These are phyloP conservation scores for Mycena capillaripes DNA, from an alignment of 768 basidiomycete genomes.

Conservation along the genomic window DNA sequence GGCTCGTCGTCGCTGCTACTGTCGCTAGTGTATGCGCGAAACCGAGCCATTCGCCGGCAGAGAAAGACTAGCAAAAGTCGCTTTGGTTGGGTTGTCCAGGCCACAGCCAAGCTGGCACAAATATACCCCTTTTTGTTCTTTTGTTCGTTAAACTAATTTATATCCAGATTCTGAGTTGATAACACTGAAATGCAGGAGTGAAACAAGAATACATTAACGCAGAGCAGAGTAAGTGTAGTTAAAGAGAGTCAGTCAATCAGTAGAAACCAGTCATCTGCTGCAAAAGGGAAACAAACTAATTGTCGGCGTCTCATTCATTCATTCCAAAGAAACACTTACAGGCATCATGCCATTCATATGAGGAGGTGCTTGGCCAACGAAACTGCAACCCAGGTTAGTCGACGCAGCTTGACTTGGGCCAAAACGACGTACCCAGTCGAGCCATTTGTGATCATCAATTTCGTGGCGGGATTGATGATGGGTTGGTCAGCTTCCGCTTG, in stretches of 20 bases:
- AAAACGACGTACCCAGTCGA: conserved; percentile 67
- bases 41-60: conserved; percentile 68
- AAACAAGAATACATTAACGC: conserved; percentile 31
- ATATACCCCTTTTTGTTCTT: not conserved
- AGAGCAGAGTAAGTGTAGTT: conserved; percentile 27
- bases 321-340: conserved; percentile 55
- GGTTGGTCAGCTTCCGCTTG: conserved; percentile 88
- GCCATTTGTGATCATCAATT: conserved; percentile 77
- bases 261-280: conserved; percentile 34
- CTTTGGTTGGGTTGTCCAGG: not conserved
- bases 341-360: conserved; percentile 81
- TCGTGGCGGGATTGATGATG: conserved; percentile 91
- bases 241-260: conserved; percentile 29
- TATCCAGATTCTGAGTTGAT: too few species aligned
- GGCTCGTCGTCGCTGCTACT: conserved; percentile 61
- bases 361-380: conserved; percentile 71
- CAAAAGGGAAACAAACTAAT: not conserved
- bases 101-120: conserved; percentile 18
- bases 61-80: not conserved
- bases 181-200: not conserved
- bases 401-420: conserved; percentile 18
- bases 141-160: too few species aligned
- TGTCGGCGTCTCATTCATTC: not conserved
- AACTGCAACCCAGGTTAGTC: conserved; percentile 53
- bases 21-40: conserved; percentile 75